phyloP scores from a whole-genome alignment of 805 yeast genomes.

The Monosporozyma aerobia region DNA sequence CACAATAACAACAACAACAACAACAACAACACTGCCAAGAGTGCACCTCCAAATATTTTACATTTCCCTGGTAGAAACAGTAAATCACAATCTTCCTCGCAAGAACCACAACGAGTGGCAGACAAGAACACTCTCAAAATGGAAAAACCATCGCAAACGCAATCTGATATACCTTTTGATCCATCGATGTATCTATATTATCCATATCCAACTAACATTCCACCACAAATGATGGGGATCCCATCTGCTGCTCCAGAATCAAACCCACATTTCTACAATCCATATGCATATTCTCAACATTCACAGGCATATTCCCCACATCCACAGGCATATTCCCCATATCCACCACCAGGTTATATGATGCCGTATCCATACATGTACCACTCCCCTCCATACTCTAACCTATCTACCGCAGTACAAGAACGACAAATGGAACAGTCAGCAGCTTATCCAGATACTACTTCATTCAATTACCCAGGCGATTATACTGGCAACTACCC shows the following conservation, averaged over 20 bases:
- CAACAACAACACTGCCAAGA: conserved; percentile 4
- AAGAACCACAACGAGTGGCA: neutral
- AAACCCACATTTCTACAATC: neutral
- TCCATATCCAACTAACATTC: neutral
- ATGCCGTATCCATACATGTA: conserved; percentile 2
- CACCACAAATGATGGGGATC: neutral
- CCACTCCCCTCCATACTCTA: conserved; percentile 1
- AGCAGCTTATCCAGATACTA: neutral
- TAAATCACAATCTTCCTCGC: neutral
- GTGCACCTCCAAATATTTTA: conserved; percentile 22
- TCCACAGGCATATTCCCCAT: neutral
- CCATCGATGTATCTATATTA: neutral
- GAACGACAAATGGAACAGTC: neutral
- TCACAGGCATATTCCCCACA: neutral
- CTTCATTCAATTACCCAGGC: neutral
- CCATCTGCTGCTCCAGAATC: neutral
- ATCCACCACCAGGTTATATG: conserved; percentile 4
- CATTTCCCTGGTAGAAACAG: conserved; percentile 9
- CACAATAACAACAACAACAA: neutral
- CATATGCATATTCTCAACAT: neutral
- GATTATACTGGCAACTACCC: neutral
- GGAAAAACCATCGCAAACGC: too few species aligned
- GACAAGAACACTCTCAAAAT: neutral
- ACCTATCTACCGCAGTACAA: neutral
- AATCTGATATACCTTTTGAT: neutral